Percentiles rank a stretch among this genome's conserved stretches.
Conservation (phyloP, 2,329 filamentous ascomycete species). For the Trichoderma afroharzianum region DNA sequence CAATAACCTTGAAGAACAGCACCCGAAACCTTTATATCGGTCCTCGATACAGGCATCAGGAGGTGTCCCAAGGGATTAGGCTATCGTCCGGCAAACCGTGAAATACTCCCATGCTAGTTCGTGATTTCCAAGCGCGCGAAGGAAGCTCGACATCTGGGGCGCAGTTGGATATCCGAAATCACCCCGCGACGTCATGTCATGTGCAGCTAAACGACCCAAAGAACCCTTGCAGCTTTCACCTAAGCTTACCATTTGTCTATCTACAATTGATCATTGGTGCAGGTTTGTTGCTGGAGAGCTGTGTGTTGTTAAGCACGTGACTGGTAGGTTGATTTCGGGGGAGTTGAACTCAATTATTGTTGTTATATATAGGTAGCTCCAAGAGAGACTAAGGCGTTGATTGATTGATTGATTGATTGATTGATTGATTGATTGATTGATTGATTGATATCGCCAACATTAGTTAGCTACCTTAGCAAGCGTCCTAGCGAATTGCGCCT, state of each 20-base stretch:
- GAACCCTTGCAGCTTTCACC: not conserved
- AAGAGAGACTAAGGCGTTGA: too few relatives aligned
- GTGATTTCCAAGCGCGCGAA: not conserved
- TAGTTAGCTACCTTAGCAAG: not conserved
- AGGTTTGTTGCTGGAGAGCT: not conserved
- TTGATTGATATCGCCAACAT: not conserved
- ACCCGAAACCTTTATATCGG: not conserved
- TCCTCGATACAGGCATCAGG: not conserved
- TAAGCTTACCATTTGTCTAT: not conserved
- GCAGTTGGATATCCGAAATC: not conserved
- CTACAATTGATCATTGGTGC: not conserved
- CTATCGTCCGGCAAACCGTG: not conserved
- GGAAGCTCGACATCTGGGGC: not conserved
- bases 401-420: too few relatives aligned
- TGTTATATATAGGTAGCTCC: too few relatives aligned
- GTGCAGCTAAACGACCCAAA: not conserved
- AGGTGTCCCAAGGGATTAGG: not conserved
- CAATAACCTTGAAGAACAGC: not conserved
- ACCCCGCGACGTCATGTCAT: conserved; percentile 13
- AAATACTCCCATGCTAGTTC: not conserved
- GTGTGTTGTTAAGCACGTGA: too few relatives aligned
- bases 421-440: too few relatives aligned
- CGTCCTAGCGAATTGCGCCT: not conserved
- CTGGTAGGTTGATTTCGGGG: too few relatives aligned
- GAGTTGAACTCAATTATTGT: not conserved